phyloP scores from a whole-genome alignment of 164 flowering plant genomes.

The Vitis cinerea region DNA sequence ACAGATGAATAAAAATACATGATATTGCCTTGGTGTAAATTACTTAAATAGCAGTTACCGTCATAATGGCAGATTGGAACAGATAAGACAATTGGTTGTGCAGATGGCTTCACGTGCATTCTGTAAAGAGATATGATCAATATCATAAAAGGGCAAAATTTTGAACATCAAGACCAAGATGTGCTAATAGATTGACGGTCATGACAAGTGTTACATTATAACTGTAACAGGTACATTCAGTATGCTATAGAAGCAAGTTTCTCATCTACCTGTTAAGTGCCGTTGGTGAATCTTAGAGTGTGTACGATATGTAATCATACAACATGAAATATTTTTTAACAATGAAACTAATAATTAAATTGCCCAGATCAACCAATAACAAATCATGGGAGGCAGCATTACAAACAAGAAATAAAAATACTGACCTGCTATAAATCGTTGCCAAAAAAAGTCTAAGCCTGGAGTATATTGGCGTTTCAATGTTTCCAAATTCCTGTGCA shows the following conservation, averaged over 20 bases:
- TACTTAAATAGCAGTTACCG: conserved; percentile 46
- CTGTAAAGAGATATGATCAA: conserved; percentile 39
- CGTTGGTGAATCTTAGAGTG: no score
- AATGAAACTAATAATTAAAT: no score
- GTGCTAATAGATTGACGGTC: background rate
- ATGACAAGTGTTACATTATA: background rate
- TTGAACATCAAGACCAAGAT: background rate
- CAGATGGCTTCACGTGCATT: conserved; percentile 86
- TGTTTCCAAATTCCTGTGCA: conserved; percentile 90
- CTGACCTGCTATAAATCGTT: conserved; percentile 70
- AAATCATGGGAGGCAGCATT: background rate
- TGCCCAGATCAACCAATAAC: no score
- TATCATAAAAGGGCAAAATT: background rate
- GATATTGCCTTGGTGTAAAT: background rate
- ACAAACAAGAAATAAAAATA: conserved; percentile 1
- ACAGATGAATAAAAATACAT: background rate
- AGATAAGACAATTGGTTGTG: conserved; percentile 73
- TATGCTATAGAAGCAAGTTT: background rate
- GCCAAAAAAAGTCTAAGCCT: conserved; percentile 72
- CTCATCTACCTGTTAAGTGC: background rate
- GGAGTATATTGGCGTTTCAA: conserved; percentile 81
- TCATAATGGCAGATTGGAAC: conserved; percentile 81
- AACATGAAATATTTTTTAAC: no score
- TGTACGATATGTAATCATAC: no score
- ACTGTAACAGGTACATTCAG: background rate